These are phyloP conservation scores for Phtheirospermum japonicum DNA, from an alignment of 257 asterid genomes.

Conservation along the genomic window DNA sequence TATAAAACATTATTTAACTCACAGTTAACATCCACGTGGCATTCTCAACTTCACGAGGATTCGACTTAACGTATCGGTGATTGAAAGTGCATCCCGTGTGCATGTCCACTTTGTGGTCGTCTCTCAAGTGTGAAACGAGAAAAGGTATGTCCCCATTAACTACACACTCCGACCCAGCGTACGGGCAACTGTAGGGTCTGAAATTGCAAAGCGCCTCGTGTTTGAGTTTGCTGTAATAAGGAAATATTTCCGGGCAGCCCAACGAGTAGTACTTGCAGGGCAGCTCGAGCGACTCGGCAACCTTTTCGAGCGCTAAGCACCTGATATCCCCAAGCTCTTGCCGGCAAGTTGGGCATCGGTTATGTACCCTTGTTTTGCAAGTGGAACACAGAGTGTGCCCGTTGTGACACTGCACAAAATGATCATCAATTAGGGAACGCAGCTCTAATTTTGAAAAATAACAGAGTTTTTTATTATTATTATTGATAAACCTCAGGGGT, in stretches of 20 bases:
- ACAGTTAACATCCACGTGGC: slow-evolving; percentile 47
- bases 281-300: slow-evolving; percentile 42
- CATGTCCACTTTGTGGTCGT: slow-evolving; percentile 45
- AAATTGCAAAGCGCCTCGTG: slow-evolving; percentile 39
- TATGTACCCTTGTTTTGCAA: slow-evolving; percentile 43
- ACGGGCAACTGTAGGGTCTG: slow-evolving; percentile 35
- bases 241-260: slow-evolving; percentile 41
- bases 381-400: slow-evolving; percentile 46
- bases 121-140: slow-evolving; percentile 38
- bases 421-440: too few relatives aligned
- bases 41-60: slow-evolving; percentile 44
- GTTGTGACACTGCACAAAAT: slow-evolving; percentile 38
- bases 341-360: slow-evolving; percentile 42
- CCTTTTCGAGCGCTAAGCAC: slow-evolving; percentile 42
- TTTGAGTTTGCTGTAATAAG: slow-evolving; percentile 40
- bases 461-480: too few relatives aligned
- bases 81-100: slow-evolving; percentile 39
- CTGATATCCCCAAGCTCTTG: slow-evolving; percentile 48
- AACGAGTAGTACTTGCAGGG: slow-evolving; percentile 40
- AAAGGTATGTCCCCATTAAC: slow-evolving; percentile 36
- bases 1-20: slow-evolving; percentile 13
- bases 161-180: slow-evolving; percentile 41
- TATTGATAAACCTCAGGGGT: too few relatives aligned
- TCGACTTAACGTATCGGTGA: slow-evolving; percentile 41
- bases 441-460: too few relatives aligned